A percentile compares a stretch with the other conserved stretches of the same genome.
Conservation (phyloP, 2,329 filamentous ascomycete genomes). For the Xylaria sp. region DNA sequence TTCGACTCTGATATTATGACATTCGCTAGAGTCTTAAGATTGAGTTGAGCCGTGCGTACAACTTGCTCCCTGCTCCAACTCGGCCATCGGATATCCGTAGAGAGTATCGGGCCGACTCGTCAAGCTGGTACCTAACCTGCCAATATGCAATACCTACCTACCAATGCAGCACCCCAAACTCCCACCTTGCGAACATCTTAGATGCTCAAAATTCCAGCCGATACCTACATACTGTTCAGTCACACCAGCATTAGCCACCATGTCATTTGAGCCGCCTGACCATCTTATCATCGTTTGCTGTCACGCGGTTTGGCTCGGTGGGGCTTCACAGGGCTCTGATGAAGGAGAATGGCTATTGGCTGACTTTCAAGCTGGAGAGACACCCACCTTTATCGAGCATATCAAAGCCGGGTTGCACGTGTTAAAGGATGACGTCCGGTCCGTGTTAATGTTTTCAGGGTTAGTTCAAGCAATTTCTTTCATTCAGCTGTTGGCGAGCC, state of each 20-base stretch:
- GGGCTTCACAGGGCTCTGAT: conserved; percentile 60
- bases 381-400: conserved; percentile 81
- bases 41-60: neutral
- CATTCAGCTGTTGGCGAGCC: neutral
- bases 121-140: neutral
- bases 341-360: conserved; percentile 78
- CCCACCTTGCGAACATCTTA: no score
- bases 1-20: neutral
- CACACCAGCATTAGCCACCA: conserved; percentile 9
- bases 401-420: conserved; percentile 70
- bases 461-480: conserved; percentile 51
- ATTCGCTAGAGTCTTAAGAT: neutral
- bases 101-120: conserved; percentile 16
- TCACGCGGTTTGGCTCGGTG: conserved; percentile 80
- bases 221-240: neutral
- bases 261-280: conserved; percentile 30
- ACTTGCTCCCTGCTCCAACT: neutral
- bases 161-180: no score
- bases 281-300: conserved; percentile 84
- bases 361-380: conserved; percentile 80
- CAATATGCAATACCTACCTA: conserved; percentile 13
- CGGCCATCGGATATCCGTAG: neutral
- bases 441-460: conserved; percentile 78
- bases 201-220: neutral
- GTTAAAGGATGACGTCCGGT: conserved; percentile 58